Conservation (phyloP, 208 protist genomes). For the Lotmaria passim region DNA sequence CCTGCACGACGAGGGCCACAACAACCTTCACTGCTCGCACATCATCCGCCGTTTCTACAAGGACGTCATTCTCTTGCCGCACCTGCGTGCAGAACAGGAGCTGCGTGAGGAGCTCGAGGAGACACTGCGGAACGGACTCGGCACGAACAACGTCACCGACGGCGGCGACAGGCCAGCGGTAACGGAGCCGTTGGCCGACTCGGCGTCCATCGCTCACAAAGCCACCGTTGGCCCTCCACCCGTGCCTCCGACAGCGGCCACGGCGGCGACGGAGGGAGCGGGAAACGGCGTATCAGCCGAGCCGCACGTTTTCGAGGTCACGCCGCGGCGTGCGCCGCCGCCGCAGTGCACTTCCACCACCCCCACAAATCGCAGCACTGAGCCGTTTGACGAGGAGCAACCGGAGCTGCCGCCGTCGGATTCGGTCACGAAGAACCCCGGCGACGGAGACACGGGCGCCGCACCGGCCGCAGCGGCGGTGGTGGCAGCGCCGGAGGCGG, state of each 20-base stretch:
- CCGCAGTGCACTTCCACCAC: not conserved
- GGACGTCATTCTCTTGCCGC: constrained; percentile 45
- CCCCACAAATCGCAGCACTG: constrained; percentile 6
- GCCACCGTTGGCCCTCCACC: no score
- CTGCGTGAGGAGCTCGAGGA: constrained; percentile 24
- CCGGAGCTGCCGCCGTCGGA: not conserved
- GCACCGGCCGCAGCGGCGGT: not conserved
- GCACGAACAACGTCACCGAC: not conserved
- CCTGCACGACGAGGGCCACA: constrained; percentile 34
- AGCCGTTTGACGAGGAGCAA: constrained; percentile 19
- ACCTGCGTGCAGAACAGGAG: constrained; percentile 33
- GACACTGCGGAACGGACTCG: constrained; percentile 18
- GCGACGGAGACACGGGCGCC: not conserved
- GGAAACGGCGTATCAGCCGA: not conserved
- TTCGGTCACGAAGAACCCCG: not conserved
- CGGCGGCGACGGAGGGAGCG: not conserved
- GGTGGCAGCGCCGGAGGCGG: not conserved
- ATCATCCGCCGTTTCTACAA: constrained; percentile 53
- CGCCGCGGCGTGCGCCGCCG: not conserved
- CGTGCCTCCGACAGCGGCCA: not conserved
- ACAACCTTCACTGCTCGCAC: constrained; percentile 40
- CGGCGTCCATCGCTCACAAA: not conserved
- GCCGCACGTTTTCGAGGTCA: not conserved
- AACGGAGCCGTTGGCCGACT: constrained; percentile 4
- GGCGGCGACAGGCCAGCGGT: not conserved